Percentiles rank a stretch among this genome's conserved stretches.
Evolutionary conservation across 2,329 filamentous ascomycete species (phyloP).

Genomic region (Pseudodiploospora longispora): DNA sequence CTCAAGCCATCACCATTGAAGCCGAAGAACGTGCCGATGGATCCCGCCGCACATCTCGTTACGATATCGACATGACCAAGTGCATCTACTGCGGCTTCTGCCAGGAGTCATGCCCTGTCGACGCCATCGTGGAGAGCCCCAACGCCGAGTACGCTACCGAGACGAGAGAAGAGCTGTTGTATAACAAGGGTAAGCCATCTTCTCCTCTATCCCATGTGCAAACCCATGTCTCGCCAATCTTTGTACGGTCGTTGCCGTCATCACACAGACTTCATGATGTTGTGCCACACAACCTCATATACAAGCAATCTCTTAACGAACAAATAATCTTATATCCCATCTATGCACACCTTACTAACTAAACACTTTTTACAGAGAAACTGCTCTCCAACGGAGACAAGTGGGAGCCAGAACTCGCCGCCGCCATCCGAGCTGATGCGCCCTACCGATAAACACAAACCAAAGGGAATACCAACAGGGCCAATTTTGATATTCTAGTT

Average conservation of each 20-base stretch:
- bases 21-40: constrained; percentile 96
- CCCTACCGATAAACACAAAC: constrained; percentile 65
- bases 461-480: not conserved
- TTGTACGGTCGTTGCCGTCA: too few relatives aligned
- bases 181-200: constrained; percentile 67
- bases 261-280: not conserved
- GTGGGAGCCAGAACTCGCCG: constrained; percentile 96
- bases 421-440: constrained; percentile 83
- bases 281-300: not conserved
- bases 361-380: constrained; percentile 50
- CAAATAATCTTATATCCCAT: not conserved
- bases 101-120: constrained; percentile 97
- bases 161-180: constrained; percentile 84
- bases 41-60: constrained; percentile 87
- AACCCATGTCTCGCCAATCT: too few relatives aligned
- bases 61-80: constrained; percentile 99
- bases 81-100: constrained; percentile 99
- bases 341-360: constrained; percentile 13
- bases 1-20: constrained; percentile 97
- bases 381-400: constrained; percentile 82
- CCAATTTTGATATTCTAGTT: not conserved
- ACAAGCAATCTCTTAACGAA: not conserved
- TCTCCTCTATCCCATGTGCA: not conserved
- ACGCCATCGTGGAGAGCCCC: constrained; percentile 68
- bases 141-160: constrained; percentile 57